phyloP scores from a whole-genome alignment of 805 yeast genomes.

The Candida easanensis region DNA sequence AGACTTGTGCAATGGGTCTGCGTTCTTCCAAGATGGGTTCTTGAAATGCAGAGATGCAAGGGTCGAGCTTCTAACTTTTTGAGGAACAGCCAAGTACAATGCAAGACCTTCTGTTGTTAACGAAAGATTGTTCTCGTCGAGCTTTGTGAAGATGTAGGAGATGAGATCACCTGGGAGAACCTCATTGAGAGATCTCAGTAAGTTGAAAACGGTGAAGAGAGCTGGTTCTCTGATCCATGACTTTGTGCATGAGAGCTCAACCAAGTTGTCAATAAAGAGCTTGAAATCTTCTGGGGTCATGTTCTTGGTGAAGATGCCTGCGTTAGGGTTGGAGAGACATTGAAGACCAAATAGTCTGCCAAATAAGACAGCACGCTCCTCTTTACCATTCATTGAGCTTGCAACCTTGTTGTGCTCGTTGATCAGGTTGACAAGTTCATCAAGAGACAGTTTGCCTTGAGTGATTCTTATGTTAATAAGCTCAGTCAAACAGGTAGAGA shows the following conservation, averaged over 20 bases:
- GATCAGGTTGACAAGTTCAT: constrained; percentile 35
- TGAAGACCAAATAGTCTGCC: constrained; percentile 87
- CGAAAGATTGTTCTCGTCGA: constrained; percentile 54
- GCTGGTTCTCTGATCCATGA: constrained; percentile 87
- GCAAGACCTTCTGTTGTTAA: constrained; percentile 81
- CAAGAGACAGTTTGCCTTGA: constrained; percentile 34
- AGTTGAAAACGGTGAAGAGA: constrained; percentile 63
- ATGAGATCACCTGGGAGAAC: constrained; percentile 22
- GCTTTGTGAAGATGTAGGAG: constrained; percentile 35
- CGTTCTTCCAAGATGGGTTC: constrained; percentile 55
- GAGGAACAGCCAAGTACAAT: constrained; percentile 55
- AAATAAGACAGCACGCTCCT: constrained; percentile 74
- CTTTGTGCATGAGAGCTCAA: constrained; percentile 60
- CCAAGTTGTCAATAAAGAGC: constrained; percentile 42
- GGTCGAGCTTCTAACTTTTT: constrained; percentile 11
- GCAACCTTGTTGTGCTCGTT: constrained; percentile 36
- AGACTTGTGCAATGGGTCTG: constrained; percentile 71
- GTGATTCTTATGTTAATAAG: constrained; percentile 37
- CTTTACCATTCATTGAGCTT: constrained; percentile 66
- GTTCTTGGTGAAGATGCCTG: constrained; percentile 35
- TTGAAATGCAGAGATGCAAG: constrained; percentile 12
- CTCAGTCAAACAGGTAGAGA: constrained; percentile 83
- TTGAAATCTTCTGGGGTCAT: constrained; percentile 28
- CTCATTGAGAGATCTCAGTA: constrained; percentile 34
- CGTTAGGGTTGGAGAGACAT: constrained; percentile 40